A percentile compares a stretch with the other conserved stretches of the same genome.
Evolutionary conservation across 2,329 filamentous ascomycete species (phyloP).

Genomic region (Colletotrichum godetiae): DNA sequence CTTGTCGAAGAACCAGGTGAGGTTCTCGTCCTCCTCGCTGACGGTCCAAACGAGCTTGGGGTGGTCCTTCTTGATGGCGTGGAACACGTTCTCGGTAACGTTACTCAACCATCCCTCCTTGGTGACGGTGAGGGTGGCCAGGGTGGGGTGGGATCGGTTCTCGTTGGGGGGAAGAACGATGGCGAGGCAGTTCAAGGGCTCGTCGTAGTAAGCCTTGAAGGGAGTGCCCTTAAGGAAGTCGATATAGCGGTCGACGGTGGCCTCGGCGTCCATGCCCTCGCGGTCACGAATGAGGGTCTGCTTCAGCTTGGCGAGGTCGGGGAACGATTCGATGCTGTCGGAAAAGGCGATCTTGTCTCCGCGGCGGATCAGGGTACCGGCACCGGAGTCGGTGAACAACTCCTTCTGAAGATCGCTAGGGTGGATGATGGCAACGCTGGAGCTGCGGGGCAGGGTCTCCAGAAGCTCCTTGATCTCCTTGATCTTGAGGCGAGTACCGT

Average conservation of each 20-base stretch:
- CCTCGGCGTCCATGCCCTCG: slow-evolving; percentile 82
- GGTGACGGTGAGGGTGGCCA: slow-evolving; percentile 92
- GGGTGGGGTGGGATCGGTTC: slow-evolving; percentile 77
- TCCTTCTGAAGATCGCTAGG: slow-evolving; percentile 96
- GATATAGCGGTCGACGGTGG: slow-evolving; percentile 88
- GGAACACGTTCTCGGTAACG: slow-evolving; percentile 94
- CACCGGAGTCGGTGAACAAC: slow-evolving; percentile 94
- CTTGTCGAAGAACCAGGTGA: slow-evolving; percentile 99
- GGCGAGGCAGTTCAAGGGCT: slow-evolving; percentile 90
- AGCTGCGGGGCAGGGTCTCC: slow-evolving; percentile 87
- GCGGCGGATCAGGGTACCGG: slow-evolving; percentile 90
- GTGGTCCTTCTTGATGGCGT: slow-evolving; percentile 92
- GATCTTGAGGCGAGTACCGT: slow-evolving; percentile 96
- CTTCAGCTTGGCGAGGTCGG: slow-evolving; percentile 82
- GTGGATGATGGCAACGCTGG: slow-evolving; percentile 97
- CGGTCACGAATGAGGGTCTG: slow-evolving; percentile 84
- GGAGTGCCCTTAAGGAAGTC: slow-evolving; percentile 79
- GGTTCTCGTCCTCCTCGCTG: slow-evolving; percentile 93
- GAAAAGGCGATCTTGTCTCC: slow-evolving; percentile 89
- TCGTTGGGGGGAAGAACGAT: slow-evolving; percentile 83
- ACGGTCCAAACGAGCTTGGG: slow-evolving; percentile 96
- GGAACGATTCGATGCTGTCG: slow-evolving; percentile 77
- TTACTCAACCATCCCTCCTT: slow-evolving; percentile 96
- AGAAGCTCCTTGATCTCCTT: slow-evolving; percentile 96
- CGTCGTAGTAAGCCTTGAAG: slow-evolving; percentile 96